Percentiles rank a stretch among this genome's conserved stretches.
Evolutionary conservation across 352 stramenopile species (phyloP).

Genomic region (Globisporangium irregulare): DNA sequence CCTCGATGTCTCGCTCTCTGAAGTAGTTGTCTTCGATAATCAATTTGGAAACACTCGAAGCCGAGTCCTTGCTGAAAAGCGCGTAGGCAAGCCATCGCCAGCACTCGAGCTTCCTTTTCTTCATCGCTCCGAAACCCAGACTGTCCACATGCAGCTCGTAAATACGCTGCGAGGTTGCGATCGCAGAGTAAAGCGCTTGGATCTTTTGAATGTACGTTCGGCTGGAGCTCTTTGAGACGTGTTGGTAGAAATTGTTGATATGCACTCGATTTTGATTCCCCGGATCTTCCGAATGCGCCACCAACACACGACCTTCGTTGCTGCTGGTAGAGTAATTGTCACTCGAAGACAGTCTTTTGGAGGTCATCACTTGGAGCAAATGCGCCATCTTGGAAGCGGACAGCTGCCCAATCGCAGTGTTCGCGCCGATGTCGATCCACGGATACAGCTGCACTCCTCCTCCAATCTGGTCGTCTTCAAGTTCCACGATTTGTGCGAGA

Average conservation of each 20-base stretch:
- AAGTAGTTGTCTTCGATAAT: constrained; percentile 7
- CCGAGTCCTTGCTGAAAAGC: constrained; percentile 13
- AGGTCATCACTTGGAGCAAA: not conserved
- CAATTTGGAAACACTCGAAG: constrained; percentile 9
- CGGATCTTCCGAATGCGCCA: not conserved
- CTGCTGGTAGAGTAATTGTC: not conserved
- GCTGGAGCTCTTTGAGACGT: not conserved
- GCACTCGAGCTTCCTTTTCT: constrained; percentile 2
- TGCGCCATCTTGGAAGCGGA: not conserved
- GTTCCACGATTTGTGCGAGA: constrained; percentile 5
- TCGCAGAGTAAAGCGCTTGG: constrained; percentile 9
- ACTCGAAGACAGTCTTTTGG: not conserved
- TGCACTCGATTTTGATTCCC: not conserved
- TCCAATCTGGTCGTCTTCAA: not conserved
- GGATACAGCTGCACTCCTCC: constrained; percentile 1
- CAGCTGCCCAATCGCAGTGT: constrained; percentile 3
- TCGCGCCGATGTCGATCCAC: not conserved
- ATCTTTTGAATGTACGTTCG: constrained; percentile 10
- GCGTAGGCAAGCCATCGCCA: constrained; percentile 17
- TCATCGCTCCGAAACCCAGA: not conserved
- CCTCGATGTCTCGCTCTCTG: not conserved
- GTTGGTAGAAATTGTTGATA: not conserved
- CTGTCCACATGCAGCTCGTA: constrained; percentile 6
- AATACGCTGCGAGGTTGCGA: not conserved
- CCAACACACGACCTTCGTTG: not conserved